Conservation (phyloP, 2,329 filamentous ascomycete genomes). For the Claviceps sp. region DNA sequence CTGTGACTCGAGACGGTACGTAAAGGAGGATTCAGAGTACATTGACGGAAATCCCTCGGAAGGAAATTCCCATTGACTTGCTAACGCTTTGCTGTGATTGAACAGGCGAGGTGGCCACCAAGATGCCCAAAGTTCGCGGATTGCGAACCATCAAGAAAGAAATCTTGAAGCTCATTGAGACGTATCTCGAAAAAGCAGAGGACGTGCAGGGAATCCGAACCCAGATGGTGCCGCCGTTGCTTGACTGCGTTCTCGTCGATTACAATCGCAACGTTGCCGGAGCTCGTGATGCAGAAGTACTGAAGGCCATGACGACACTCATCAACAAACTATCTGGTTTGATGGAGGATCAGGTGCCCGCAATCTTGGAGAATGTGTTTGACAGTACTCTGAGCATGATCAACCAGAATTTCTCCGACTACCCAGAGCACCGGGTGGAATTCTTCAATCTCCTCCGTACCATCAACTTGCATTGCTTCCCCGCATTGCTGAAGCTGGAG, state of each 20-base stretch:
- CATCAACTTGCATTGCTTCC: slow-evolving; percentile 97
- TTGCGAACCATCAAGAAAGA: slow-evolving; percentile 98
- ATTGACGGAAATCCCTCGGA: neutral
- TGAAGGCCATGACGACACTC: slow-evolving; percentile 95
- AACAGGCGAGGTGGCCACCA: slow-evolving; percentile 77
- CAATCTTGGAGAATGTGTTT: slow-evolving; percentile 97
- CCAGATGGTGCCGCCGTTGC: slow-evolving; percentile 88
- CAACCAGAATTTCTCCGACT: slow-evolving; percentile 99
- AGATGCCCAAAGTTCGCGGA: slow-evolving; percentile 92
- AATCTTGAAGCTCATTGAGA: slow-evolving; percentile 95
- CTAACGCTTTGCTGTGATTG: neutral
- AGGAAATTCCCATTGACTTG: neutral
- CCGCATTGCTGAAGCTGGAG: slow-evolving; percentile 82
- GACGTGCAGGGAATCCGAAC: slow-evolving; percentile 85
- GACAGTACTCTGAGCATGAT: slow-evolving; percentile 99
- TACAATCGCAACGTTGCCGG: slow-evolving; percentile 96
- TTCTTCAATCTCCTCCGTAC: slow-evolving; percentile 95
- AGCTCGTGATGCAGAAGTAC: slow-evolving; percentile 87
- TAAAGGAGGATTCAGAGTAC: slow-evolving; percentile 17
- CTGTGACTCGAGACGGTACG: slow-evolving; percentile 70
- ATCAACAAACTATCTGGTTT: slow-evolving; percentile 89
- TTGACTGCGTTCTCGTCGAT: slow-evolving; percentile 87
- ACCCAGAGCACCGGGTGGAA: slow-evolving; percentile 96
- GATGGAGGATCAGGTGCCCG: slow-evolving; percentile 97
- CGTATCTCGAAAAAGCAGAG: slow-evolving; percentile 95